Evolutionary conservation across 2,329 filamentous ascomycete genomes (phyloP).

Genomic region (Talaromyces sp.): DNA sequence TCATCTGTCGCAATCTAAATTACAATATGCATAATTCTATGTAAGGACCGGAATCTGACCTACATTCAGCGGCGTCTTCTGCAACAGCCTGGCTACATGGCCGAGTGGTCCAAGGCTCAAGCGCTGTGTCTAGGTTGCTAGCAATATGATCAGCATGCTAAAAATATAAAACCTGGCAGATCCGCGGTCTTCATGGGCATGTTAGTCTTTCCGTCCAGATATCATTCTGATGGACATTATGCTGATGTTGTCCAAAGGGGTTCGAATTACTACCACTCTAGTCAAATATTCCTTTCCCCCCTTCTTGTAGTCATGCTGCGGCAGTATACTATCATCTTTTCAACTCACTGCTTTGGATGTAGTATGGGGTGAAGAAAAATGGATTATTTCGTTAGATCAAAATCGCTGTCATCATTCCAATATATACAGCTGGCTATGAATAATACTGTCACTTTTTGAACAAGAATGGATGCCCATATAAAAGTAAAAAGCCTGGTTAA

Average conservation of each 20-base stretch:
- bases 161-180: too few relatives aligned
- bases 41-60: neutral
- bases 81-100: neutral
- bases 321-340: neutral
- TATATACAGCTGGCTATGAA: conserved; percentile 1
- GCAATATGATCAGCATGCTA: too few relatives aligned
- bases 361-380: neutral
- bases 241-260: neutral
- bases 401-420: conserved; percentile 1
- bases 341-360: neutral
- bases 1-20: neutral
- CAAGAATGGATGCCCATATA: neutral
- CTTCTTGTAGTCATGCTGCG: too few relatives aligned
- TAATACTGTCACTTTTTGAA: neutral
- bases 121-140: too few relatives aligned
- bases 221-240: neutral
- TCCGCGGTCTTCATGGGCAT: neutral
- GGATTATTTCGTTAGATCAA: neutral
- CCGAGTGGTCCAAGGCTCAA: neutral
- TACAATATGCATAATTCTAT: neutral
- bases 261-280: neutral
- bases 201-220: neutral
- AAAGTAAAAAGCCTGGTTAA: conserved; percentile 39
- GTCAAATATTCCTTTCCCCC: neutral
- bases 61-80: neutral